These are phyloP conservation scores for Capsella bursapastoris DNA, from an alignment of 345 rosid genomes.

Conservation along the genomic window DNA sequence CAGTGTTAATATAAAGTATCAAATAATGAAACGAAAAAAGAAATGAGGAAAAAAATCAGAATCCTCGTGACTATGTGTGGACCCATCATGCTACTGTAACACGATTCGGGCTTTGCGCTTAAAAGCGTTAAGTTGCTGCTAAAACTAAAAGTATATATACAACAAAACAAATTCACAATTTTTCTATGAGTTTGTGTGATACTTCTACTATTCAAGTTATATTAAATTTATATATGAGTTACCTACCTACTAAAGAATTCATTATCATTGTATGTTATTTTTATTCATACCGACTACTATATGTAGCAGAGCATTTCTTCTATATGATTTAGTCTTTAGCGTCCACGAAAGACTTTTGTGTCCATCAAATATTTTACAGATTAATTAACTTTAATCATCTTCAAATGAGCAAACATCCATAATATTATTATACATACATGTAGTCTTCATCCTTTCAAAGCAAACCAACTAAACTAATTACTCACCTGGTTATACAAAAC, in stretches of 20 bases:
- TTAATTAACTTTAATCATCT: neutral
- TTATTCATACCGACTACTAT: neutral
- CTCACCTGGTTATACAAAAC: no score
- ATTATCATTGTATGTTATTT: neutral
- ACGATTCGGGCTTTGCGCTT: slow-evolving; percentile 29
- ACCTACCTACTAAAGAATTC: neutral
- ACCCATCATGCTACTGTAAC: slow-evolving; percentile 27
- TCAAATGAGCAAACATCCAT: neutral
- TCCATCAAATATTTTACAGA: neutral
- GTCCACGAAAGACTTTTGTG: neutral
- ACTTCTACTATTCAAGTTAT: no score
- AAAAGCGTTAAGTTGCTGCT: slow-evolving; percentile 29
- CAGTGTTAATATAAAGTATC: slow-evolving; percentile 5
- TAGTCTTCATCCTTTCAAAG: no score
- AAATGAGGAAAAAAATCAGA: slow-evolving; percentile 1
- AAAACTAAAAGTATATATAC: neutral
- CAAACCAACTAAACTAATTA: no score
- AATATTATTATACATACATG: no score
- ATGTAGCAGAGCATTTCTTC: neutral
- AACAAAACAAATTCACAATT: neutral
- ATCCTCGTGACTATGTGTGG: slow-evolving; percentile 39
- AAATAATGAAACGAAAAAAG: neutral
- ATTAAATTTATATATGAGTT: neutral
- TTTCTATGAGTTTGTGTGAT: neutral
- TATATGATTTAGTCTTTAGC: neutral